These are phyloP conservation scores for Saccharomycopsis oosterbeekiorum DNA, from an alignment of 805 yeast genomes.

Conservation along the genomic window DNA sequence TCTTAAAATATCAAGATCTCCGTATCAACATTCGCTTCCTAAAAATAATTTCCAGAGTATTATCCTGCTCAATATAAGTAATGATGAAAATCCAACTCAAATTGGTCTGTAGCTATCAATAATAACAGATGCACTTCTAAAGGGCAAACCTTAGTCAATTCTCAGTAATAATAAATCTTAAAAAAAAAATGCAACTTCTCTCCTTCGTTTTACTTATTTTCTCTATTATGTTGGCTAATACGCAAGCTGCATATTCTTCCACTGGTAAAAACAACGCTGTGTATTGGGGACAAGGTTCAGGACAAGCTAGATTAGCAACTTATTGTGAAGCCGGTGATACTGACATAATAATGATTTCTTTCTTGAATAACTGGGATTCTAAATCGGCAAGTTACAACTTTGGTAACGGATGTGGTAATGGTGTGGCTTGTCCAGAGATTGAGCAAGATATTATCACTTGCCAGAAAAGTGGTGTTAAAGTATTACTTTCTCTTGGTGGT, in stretches of 20 bases:
- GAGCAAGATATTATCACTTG: slow-evolving; percentile 66
- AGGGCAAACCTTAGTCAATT: too few species aligned
- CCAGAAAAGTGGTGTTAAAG: slow-evolving; percentile 68
- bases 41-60: too few species aligned
- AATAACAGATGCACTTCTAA: too few species aligned
- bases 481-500: slow-evolving; percentile 68
- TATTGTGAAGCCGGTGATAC: slow-evolving; percentile 48
- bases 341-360: slow-evolving; percentile 27
- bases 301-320: slow-evolving; percentile 32
- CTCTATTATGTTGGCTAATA: background rate
- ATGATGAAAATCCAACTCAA: too few species aligned
- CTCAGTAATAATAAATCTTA: background rate
- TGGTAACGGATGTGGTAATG: slow-evolving; percentile 29
- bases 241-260: slow-evolving; percentile 10
- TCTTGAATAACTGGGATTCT: slow-evolving; percentile 22
- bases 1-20: background rate
- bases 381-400: slow-evolving; percentile 30
- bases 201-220: background rate
- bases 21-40: too few species aligned
- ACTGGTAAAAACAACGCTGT: slow-evolving; percentile 43
- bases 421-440: slow-evolving; percentile 24
- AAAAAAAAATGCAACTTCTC: background rate
- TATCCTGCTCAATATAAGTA: too few species aligned
- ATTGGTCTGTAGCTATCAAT: too few species aligned
- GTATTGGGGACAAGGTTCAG: slow-evolving; percentile 62